These are phyloP conservation scores for Pseudogymnoascus sp. DNA, from an alignment of 2,329 filamentous ascomycete species.

Conservation along the genomic window DNA sequence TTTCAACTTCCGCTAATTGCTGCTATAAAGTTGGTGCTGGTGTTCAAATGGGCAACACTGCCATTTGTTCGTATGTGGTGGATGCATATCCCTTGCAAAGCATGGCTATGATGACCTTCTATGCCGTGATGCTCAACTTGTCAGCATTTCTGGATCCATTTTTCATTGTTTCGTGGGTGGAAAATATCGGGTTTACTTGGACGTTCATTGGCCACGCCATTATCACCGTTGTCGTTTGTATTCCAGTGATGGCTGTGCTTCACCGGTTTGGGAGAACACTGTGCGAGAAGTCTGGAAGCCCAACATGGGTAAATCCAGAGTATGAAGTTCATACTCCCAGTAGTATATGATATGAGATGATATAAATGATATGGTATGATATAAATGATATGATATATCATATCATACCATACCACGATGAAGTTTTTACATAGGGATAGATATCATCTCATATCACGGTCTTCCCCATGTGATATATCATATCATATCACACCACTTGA, in stretches of 20 bases:
- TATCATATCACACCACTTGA: no score
- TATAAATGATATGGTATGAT: no score
- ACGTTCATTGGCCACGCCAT: constrained; percentile 27
- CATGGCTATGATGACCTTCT: constrained; percentile 49
- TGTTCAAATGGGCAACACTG: constrained; percentile 51
- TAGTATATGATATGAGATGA: no score
- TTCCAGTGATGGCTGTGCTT: constrained; percentile 21
- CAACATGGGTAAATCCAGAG: neutral
- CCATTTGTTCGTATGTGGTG: constrained; percentile 46
- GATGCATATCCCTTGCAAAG: constrained; percentile 50
- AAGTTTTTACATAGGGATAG: no score
- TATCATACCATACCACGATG: no score
- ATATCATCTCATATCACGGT: no score
- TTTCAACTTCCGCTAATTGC: neutral
- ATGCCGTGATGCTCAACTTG: constrained; percentile 45
- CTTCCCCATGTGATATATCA: no score
- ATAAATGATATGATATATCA: neutral
- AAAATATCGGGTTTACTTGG: constrained; percentile 22
- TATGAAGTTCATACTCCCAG: neutral
- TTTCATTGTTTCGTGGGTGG: constrained; percentile 27
- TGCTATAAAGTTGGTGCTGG: constrained; percentile 41
- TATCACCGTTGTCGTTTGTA: constrained; percentile 24
- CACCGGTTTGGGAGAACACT: constrained; percentile 23
- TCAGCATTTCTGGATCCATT: constrained; percentile 21
- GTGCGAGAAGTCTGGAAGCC: neutral